phyloP scores from a whole-genome alignment of 768 basidiomycete species.

The Lactarius evosmus region DNA sequence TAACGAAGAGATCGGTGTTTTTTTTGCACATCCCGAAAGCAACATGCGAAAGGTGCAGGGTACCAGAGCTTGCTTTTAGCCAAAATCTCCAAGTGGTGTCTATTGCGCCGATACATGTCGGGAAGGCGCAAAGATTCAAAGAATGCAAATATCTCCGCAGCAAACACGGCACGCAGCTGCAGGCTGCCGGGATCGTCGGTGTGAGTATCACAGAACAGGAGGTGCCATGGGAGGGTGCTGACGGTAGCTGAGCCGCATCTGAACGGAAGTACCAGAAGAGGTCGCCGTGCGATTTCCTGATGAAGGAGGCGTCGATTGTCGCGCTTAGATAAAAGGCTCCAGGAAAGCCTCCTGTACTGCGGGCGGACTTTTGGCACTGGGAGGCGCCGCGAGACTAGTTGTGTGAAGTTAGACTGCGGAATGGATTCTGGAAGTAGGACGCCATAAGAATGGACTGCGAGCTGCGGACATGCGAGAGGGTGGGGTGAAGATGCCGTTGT shows the following conservation, averaged over 20 bases:
- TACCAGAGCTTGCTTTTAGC: background rate
- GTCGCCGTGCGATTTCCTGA: background rate
- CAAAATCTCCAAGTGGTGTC: background rate
- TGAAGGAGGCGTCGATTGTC: background rate
- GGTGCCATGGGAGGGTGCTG: background rate
- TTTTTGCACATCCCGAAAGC: constrained; percentile 8
- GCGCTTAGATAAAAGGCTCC: background rate
- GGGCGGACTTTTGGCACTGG: background rate
- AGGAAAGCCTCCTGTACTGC: background rate
- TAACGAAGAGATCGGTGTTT: constrained; percentile 33
- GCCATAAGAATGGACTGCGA: background rate
- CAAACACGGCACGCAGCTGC: background rate
- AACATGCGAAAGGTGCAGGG: background rate
- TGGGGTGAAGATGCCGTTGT: background rate
- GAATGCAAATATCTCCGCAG: background rate
- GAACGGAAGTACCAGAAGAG: background rate
- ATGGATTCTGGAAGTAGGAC: background rate
- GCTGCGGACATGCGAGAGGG: background rate
- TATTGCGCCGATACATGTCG: background rate
- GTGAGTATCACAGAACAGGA: background rate
- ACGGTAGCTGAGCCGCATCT: background rate
- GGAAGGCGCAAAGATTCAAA: background rate
- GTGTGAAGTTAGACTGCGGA: background rate
- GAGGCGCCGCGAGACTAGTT: too few relatives aligned
- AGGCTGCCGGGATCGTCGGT: background rate